Evolutionary conservation across 306 rosid genomes (phyloP).

Genomic region (Quercus alba): DNA sequence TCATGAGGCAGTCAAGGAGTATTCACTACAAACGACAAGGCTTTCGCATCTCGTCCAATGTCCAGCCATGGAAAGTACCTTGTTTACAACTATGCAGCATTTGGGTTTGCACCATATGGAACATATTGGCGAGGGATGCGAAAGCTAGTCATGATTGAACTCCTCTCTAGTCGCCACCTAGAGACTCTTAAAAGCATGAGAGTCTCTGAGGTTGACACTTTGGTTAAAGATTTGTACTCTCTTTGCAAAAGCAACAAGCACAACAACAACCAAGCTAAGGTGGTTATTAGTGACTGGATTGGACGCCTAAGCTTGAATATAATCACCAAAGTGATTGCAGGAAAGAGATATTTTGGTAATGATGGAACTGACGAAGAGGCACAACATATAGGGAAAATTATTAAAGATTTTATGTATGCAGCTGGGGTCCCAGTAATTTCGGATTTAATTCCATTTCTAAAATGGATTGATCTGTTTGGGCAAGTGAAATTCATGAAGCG

Average conservation of each 20-base stretch:
- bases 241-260: neutral
- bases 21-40: constrained; percentile 49
- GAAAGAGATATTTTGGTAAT: constrained; percentile 20
- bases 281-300: constrained; percentile 19
- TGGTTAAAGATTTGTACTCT: constrained; percentile 6
- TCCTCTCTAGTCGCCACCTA: constrained; percentile 19
- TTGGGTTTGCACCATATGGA: constrained; percentile 38
- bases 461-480: constrained; percentile 20
- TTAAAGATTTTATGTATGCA: constrained; percentile 14
- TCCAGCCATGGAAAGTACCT: constrained; percentile 44
- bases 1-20: constrained; percentile 51
- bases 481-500: constrained; percentile 17
- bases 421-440: neutral
- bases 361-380: constrained; percentile 4
- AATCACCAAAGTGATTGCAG: constrained; percentile 6
- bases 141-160: constrained; percentile 17
- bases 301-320: constrained; percentile 11
- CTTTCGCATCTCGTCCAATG: constrained; percentile 38
- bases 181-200: neutral
- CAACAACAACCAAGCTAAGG: neutral
- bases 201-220: constrained; percentile 4
- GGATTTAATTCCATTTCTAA: constrained; percentile 12
- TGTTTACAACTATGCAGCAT: constrained; percentile 44
- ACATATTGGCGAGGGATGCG: neutral
- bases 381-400: constrained; percentile 3